Evolutionary conservation across 192 early-diverging fungal genomes (phyloP).

Genomic region (Dispira simplex): DNA sequence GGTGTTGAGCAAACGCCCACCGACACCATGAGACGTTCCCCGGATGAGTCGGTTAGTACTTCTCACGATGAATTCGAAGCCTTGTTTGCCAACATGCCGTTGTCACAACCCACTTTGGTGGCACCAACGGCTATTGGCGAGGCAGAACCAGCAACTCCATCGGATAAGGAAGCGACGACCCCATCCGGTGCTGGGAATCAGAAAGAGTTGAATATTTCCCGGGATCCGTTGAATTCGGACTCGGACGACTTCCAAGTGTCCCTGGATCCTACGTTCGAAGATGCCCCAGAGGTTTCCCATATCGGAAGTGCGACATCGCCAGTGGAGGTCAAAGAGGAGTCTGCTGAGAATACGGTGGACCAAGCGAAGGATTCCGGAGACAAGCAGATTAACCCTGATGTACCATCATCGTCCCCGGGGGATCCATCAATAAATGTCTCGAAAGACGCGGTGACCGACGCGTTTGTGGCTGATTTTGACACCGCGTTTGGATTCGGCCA

Average conservation of each 20-base stretch:
- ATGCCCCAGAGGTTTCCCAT: no score
- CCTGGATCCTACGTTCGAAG: not conserved
- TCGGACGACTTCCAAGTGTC: not conserved
- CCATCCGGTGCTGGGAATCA: not conserved
- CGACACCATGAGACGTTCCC: not conserved
- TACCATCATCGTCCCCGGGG: no score
- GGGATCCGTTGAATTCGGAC: not conserved
- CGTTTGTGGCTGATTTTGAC: constrained; percentile 7
- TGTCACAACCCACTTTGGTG: not conserved
- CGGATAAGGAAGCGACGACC: not conserved
- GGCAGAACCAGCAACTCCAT: not conserved
- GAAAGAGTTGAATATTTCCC: not conserved
- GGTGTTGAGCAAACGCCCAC: no score
- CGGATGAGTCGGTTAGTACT: not conserved
- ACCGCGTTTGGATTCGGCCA: constrained; percentile 4
- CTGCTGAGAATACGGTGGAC: no score
- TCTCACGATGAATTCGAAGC: constrained; percentile 9
- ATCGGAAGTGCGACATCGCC: no score
- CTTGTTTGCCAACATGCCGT: constrained; percentile 7
- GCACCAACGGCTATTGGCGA: not conserved
- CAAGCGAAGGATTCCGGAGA: no score
- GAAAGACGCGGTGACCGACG: not conserved
- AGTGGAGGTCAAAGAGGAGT: no score
- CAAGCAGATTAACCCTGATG: no score
- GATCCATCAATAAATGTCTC: no score